A percentile compares a stretch with the other conserved stretches of the same genome.
Conservation (phyloP, 805 yeast genomes). For the Candida morakotiae region DNA sequence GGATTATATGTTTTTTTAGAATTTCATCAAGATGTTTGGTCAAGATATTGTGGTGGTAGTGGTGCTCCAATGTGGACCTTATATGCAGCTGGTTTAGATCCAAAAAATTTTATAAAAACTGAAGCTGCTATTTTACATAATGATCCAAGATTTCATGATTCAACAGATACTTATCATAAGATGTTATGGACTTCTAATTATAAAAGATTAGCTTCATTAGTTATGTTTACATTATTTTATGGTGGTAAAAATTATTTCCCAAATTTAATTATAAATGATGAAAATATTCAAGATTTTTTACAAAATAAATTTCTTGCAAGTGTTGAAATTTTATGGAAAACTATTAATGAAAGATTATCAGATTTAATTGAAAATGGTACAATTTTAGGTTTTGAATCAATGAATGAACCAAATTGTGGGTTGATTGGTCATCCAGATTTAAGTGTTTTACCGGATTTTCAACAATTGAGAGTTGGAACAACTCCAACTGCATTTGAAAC, state of each 20-base stretch:
- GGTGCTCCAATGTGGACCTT: slow-evolving; percentile 96
- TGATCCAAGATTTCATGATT: slow-evolving; percentile 27
- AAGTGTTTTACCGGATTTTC: slow-evolving; percentile 49
- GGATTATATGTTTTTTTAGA: slow-evolving; percentile 79
- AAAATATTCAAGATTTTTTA: slow-evolving; percentile 73
- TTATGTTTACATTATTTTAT: slow-evolving; percentile 84
- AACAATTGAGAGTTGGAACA: slow-evolving; percentile 70
- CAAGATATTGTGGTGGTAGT: slow-evolving; percentile 81
- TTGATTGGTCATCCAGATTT: slow-evolving; percentile 61
- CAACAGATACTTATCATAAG: slow-evolving; percentile 52
- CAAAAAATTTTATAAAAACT: slow-evolving; percentile 62
- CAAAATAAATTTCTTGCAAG: slow-evolving; percentile 61
- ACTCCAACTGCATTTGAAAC: slow-evolving; percentile 80
- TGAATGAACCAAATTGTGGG: slow-evolving; percentile 85
- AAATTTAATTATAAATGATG: slow-evolving; percentile 62
- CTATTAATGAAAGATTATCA: slow-evolving; percentile 21
- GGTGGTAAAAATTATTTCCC: slow-evolving; percentile 79
- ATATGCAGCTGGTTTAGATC: slow-evolving; percentile 83
- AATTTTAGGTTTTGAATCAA: slow-evolving; percentile 75
- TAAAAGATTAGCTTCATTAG: slow-evolving; percentile 64
- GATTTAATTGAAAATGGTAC: slow-evolving; percentile 39
- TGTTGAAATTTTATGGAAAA: slow-evolving; percentile 34
- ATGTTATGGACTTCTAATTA: slow-evolving; percentile 95
- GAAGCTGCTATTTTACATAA: slow-evolving; percentile 82
- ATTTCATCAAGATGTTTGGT: slow-evolving; percentile 95